Evolutionary conservation across 2,329 filamentous ascomycete genomes (phyloP), one percentile per base, ranked within the genome.

Genomic region (Aaosphaeria arxii): DNA sequence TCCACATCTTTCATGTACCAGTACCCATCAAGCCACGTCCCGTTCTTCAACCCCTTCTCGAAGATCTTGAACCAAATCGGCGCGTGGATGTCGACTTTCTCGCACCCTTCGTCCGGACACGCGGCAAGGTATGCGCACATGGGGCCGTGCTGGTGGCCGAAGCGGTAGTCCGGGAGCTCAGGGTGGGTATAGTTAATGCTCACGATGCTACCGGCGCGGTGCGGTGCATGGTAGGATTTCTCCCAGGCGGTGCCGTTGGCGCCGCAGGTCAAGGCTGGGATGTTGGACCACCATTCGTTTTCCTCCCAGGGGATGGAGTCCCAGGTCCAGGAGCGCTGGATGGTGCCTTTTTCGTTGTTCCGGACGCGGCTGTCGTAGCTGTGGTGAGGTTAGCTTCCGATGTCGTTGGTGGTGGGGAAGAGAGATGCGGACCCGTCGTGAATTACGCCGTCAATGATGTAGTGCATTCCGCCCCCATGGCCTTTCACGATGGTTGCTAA

Each of bases 41-140:
- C 45, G 24, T 24, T 43, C 5, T 29, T 6, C n/a, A 47, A 33
- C 5, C 45, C 45, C 6, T 17, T 28, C n/a, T 47, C 7, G 31
- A 30, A 47, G 24, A 47, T 44, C 41, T 47, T 47, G 41, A 47
- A 47, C 45, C 45, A 47, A 30, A 47, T 47, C 29, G 39, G 45
- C 24, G 45, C 45, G 6, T 11, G 9, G n/a, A 44, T 17, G 17
- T 47, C 41, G 5, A 44, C 40, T 4, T 11, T 7, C 13, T 47
- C 45, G 29, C 45, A 47, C 5, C 45, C 45, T 7, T 17, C n/a
- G 28, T 28, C 17, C 5, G 45, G 45, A 44, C 45, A 47, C 9
- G 31, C 17, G 7, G 45, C 45, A 40, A 47, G 43, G 45, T 47
- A 47, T 5, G 45, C 45, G 13, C 43, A 28, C 45, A 47, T 47